Conservation (phyloP, 2,329 filamentous ascomycete species). For the Xylaria sp. region DNA sequence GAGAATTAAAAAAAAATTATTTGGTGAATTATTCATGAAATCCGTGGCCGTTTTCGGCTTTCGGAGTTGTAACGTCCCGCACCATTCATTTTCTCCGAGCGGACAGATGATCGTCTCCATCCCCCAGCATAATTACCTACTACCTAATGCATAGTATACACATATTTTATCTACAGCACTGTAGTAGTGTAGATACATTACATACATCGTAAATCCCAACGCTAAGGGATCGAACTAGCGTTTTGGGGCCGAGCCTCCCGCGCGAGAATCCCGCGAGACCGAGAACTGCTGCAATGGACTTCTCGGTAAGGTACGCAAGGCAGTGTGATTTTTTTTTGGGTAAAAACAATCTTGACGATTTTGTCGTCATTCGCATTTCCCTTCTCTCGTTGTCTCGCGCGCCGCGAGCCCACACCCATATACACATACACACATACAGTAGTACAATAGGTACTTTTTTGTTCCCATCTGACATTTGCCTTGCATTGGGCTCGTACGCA, state of each 20-base stretch:
- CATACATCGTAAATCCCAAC: not conserved
- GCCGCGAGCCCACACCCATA: not conserved
- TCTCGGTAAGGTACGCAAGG: too few species aligned
- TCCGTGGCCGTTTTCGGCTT: slow-evolving; percentile 16
- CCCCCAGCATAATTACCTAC: too few species aligned
- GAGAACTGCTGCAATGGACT: not conserved
- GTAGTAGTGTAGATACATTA: too few species aligned
- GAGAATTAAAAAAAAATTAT: too few species aligned
- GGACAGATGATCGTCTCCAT: too few species aligned
- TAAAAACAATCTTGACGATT: not conserved
- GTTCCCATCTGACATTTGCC: not conserved
- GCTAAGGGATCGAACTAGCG: not conserved
- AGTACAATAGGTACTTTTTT: not conserved
- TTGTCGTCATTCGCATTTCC: not conserved
- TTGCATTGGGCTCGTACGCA: not conserved
- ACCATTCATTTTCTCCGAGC: slow-evolving; percentile 5
- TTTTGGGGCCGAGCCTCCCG: not conserved
- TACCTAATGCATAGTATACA: too few species aligned
- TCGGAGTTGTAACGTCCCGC: slow-evolving; percentile 10
- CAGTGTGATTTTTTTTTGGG: too few species aligned
- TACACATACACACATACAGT: not conserved
- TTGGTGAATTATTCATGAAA: too few species aligned
- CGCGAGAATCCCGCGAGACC: slow-evolving; percentile 4
- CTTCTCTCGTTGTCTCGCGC: not conserved
- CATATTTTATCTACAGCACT: too few species aligned